Base-by-base conservation (phyloP, 108 stramenopile genomes). In the Seminavis robusta region DNA sequence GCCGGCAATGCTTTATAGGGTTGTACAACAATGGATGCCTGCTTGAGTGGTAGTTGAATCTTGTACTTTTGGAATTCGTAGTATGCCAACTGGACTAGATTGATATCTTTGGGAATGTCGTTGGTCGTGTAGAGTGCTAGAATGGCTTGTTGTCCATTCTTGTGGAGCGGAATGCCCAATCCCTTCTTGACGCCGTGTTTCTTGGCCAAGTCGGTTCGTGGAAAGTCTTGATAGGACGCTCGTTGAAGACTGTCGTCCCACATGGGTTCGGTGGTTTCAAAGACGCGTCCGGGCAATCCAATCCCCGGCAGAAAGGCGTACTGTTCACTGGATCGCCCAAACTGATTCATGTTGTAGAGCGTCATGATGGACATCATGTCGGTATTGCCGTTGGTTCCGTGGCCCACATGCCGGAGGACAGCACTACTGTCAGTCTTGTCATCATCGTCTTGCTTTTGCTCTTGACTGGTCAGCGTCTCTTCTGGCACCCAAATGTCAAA, bases 291-390 rank as follows among this genome's bases (percentile, higher is more conserved):
- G 25, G 53, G 53, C 19, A 55, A 25, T 24, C 53, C 53, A 1
- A 39, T 4, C 3, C 53, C 53, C 25, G 53, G 53, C 9, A 15
- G 20, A 40, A 55, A 55, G 1, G 21, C 19, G 21, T 24, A 55
- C 23, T 55, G 38, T 20, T 19, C 17, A 39, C 53, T 55, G 33
- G 21, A 33, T 3, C 2, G 24, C 2, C 53, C 53, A 11, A 40
- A 55, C 28, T 55, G 21, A 23, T 40, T 20, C 36, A 55, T 38
- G n/a, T 55, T n/a, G n/a, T n/a, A n/a, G n/a, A n/a, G n/a, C n/a
- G n/a, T n/a, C n/a, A n/a, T n/a, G n/a, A n/a, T 36, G 21, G 30
- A 55, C 8, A 20, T 11, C 2, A 33, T 23, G 17, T 33, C 30
- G 23, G 26, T 55, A 24, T 32, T 21, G 9, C 38, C 13, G 11